A percentile compares a stretch with the other conserved stretches of the same genome.
Evolutionary conservation across 345 rosid genomes (phyloP).

Genomic region (Tarenaya hassleriana): DNA sequence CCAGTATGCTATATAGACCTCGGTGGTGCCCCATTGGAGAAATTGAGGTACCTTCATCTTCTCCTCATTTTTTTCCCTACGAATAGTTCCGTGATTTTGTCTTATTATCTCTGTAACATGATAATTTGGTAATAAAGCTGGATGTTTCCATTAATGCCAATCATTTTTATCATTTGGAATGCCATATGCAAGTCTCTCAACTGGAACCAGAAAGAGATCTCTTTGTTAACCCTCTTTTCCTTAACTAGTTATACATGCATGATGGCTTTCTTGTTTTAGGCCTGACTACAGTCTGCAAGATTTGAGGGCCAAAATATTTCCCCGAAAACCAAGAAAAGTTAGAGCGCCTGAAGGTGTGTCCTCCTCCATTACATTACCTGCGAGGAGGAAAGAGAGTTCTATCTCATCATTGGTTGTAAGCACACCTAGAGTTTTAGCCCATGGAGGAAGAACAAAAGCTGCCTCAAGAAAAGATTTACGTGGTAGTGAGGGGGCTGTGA

Average conservation of each 20-base stretch:
- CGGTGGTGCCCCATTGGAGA: constrained; percentile 64
- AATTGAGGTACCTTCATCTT: constrained; percentile 49
- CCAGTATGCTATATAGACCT: constrained; percentile 57
- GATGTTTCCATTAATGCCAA: no score
- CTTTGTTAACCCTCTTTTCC: constrained; percentile 1
- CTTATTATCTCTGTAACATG: constrained; percentile 2
- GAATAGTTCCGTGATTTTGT: no score
- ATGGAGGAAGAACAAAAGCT: constrained; percentile 63
- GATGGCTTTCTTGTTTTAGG: constrained; percentile 29
- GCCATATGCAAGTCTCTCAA: background rate
- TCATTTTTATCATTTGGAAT: no score
- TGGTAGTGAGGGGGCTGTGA: constrained; percentile 37
- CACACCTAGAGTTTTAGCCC: constrained; percentile 54
- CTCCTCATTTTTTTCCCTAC: no score
- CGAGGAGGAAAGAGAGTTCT: constrained; percentile 85
- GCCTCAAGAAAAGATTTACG: constrained; percentile 47
- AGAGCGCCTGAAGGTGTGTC: constrained; percentile 49
- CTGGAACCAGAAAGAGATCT: background rate
- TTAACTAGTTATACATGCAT: background rate
- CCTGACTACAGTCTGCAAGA: constrained; percentile 82
- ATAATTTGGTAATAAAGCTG: background rate
- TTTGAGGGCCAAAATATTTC: constrained; percentile 72
- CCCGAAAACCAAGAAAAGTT: constrained; percentile 55
- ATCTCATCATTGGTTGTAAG: constrained; percentile 76
- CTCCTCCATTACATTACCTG: constrained; percentile 36